These are phyloP conservation scores for Tanacetum coccineum DNA, from an alignment of 129 eudicot species.

Conservation along the genomic window DNA sequence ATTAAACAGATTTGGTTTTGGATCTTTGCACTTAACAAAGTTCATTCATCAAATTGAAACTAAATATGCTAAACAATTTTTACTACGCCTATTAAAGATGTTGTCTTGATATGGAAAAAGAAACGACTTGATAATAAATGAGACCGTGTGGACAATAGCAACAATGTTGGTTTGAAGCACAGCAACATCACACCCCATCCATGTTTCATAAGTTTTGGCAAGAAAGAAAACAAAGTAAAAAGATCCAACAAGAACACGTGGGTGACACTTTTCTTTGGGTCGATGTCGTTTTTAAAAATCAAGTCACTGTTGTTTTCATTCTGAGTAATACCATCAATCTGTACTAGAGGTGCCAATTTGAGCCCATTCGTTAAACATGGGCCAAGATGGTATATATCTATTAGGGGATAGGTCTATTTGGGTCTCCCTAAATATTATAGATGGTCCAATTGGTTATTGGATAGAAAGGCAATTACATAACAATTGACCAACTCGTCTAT, in stretches of 20 bases:
- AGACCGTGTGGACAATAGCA: constrained; percentile 24
- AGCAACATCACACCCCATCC: constrained; percentile 19
- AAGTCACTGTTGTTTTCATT: neutral
- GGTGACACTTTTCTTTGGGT: neutral
- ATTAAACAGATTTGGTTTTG: constrained; percentile 20
- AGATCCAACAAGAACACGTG: constrained; percentile 5
- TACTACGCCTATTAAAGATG: constrained; percentile 3
- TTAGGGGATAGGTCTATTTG: no score
- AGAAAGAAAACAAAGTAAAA: constrained; percentile 4
- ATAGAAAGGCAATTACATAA: no score
- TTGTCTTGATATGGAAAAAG: constrained; percentile 30
- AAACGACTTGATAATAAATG: constrained; percentile 24
- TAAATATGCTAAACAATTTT: constrained; percentile 17
- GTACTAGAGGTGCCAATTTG: no score
- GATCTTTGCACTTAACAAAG: constrained; percentile 7
- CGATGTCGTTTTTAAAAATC: constrained; percentile 5
- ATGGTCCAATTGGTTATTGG: no score
- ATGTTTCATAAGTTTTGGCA: constrained; percentile 20
- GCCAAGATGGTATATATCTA: no score
- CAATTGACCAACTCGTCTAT: no score
- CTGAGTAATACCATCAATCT: no score
- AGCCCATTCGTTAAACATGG: no score
- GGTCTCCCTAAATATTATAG: no score
- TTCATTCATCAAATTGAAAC: constrained; percentile 22
- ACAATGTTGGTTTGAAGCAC: constrained; percentile 19